Evolutionary conservation across 768 basidiomycete species (phyloP), one percentile per base, ranked within the genome.

Genomic region (Cubamyces lactineus): DNA sequence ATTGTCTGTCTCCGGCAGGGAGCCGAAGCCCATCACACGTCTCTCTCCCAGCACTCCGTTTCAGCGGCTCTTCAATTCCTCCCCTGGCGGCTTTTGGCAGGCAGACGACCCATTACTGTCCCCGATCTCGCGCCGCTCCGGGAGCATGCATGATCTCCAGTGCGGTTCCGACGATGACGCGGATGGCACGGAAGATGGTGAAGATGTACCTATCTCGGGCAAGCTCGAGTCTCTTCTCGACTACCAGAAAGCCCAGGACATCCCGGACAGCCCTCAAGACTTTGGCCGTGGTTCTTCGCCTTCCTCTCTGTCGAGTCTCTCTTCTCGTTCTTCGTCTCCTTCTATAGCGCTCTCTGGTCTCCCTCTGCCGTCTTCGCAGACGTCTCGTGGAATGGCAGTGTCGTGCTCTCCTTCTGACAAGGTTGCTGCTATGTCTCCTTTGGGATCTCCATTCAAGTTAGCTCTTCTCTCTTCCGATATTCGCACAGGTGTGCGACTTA

Each of bases 81-180:
- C 67, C 17, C 67, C 67, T 1, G 61, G 54, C n/a, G 61, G 61
- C 1, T 62, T 57, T 53, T 67, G 67, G 67, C 57, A 64, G 17
- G 51, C 57, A 8, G 57, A 46, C 45, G 47, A 51, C 17, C 41
- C 28, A 16, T 61, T 61, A 12, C 17, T 63, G n/a, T 67, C 67
- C 6, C 64, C 67, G 21, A 53, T 62, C 38, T 54, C 55, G 21
- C 64, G 66, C 2, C 42, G 52, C 41, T 50, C 53, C 16, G 53
- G 46, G 39, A 21, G 6, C 12, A 17, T 15, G 5, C n/a, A 28
- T 17, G 16, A 19, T 8, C 12, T 34, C 3, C 48, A 40, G 40
- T 15, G 16, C 6, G 57, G 30, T 19, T 40, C 41, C 21, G 46
- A 53, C 1, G 19, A 49, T 5, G 39, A 53, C 46, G 50, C 28